These are phyloP conservation scores for Bryum argenteum DNA, from an alignment of 225 moss, liverwort and hornwort genomes.

Conservation along the genomic window DNA sequence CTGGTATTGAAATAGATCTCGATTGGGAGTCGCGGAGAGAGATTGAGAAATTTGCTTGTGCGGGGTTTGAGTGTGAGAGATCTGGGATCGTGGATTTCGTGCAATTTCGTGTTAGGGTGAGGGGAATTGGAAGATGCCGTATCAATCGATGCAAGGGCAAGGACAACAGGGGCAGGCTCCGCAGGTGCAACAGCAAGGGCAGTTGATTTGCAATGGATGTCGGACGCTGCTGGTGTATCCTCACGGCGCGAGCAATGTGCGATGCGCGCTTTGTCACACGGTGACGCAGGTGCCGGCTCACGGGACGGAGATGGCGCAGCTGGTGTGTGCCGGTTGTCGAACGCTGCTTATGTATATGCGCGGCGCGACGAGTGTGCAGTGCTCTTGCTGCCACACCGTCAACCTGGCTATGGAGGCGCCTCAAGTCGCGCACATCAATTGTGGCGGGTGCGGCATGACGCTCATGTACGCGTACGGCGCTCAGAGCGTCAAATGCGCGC, in stretches of 20 bases:
- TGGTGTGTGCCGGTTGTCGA: conserved; percentile 80
- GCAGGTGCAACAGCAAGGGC: conserved; percentile 63
- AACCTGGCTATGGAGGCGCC: conserved; percentile 64
- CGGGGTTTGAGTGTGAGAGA: background rate
- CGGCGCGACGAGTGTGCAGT: conserved; percentile 84
- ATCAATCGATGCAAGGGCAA: conserved; percentile 63
- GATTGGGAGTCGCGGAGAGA: background rate
- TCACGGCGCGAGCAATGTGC: conserved; percentile 80
- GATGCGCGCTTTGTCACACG: conserved; percentile 85
- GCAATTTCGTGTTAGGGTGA: background rate
- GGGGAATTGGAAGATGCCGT: conserved; percentile 57
- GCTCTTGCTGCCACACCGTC: conserved; percentile 66
- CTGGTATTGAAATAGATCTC: conserved; percentile 6
- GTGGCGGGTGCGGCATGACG: conserved; percentile 64
- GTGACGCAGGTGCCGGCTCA: conserved; percentile 79
- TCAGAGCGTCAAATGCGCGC: conserved; percentile 71
- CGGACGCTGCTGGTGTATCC: conserved; percentile 85
- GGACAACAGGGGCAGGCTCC: conserved; percentile 50
- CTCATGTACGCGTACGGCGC: conserved; percentile 67
- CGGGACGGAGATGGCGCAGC: conserved; percentile 72
- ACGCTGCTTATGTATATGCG: conserved; percentile 90
- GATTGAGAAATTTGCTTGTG: background rate
- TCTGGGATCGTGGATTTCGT: conserved; percentile 3
- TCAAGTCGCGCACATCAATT: conserved; percentile 63
- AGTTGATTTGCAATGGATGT: conserved; percentile 86